A percentile compares a stretch with the other conserved stretches of the same genome.
phyloP scores from a whole-genome alignment of 148 eudicot species.

The Diospyros lotus region DNA sequence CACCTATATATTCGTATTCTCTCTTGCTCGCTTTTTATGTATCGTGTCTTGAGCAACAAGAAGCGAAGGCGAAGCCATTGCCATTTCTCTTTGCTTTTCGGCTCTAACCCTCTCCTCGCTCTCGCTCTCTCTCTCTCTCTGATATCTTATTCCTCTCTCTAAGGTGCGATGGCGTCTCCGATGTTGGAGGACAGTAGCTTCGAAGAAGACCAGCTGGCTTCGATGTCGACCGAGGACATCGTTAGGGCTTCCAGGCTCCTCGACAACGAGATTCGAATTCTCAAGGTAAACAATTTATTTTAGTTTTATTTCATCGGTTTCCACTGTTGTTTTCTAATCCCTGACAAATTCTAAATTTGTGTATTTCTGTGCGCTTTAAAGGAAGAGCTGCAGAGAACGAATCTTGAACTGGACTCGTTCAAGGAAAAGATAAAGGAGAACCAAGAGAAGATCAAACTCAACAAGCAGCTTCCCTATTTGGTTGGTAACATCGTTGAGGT shows the following conservation, averaged over 20 bases:
- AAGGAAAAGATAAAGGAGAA: conserved; percentile 94
- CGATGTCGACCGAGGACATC: conserved; percentile 77
- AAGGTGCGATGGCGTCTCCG: conserved; percentile 53
- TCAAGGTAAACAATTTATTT: conserved; percentile 36
- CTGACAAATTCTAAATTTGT: background rate
- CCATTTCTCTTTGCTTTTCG: background rate
- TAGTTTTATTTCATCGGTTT: background rate
- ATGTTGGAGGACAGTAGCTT: conserved; percentile 73
- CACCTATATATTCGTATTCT: background rate
- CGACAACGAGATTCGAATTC: conserved; percentile 80
- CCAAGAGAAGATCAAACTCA: conserved; percentile 93
- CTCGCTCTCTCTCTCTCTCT: background rate
- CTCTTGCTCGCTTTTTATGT: background rate
- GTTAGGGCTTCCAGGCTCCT: conserved; percentile 75
- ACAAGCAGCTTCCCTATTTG: conserved; percentile 92
- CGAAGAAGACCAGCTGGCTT: conserved; percentile 69
- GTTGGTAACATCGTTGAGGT: conserved; percentile 99
- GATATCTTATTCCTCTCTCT: background rate
- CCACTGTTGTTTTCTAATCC: background rate
- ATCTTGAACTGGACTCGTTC: conserved; percentile 66
- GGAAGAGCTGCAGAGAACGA: conserved; percentile 83
- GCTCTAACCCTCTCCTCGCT: background rate
- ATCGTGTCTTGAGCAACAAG: background rate
- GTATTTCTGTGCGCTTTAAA: conserved; percentile 15
- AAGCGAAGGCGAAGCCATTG: background rate